Evolutionary conservation across 169 alveolate species (phyloP).

Genomic region (Babesia caballi): DNA sequence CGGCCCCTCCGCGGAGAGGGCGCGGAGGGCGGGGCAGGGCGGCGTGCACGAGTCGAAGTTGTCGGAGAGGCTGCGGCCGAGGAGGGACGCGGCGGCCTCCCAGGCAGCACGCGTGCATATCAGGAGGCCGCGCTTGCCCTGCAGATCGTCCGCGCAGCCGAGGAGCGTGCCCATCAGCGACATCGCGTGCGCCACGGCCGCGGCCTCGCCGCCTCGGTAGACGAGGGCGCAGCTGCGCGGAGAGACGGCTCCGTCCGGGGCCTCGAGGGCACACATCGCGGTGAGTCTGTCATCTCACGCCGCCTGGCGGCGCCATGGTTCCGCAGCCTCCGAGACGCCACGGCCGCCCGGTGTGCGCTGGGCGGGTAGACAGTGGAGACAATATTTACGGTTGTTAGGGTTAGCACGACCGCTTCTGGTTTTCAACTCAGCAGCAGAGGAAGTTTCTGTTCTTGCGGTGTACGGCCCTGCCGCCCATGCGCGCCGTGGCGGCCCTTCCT

Average conservation of each 20-base stretch:
- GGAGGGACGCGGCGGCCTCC: not conserved
- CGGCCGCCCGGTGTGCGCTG: too few species aligned
- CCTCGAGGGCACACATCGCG: not conserved
- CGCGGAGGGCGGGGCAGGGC: not conserved
- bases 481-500: conserved; percentile 7
- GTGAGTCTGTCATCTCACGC: too few species aligned
- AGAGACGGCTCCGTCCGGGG: not conserved
- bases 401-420: too few species aligned
- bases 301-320: too few species aligned
- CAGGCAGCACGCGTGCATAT: conserved; percentile 21
- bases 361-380: too few species aligned
- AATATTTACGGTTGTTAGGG: too few species aligned
- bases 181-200: conserved; percentile 22
- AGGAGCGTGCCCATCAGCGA: conserved; percentile 20
- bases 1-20: not conserved
- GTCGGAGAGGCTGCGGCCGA: not conserved
- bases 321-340: too few species aligned
- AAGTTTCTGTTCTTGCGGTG: conserved; percentile 58
- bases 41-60: not conserved
- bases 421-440: conserved; percentile 50
- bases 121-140: conserved; percentile 15
- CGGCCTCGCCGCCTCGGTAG: conserved; percentile 11
- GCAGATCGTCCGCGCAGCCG: conserved; percentile 11
- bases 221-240: conserved; percentile 27
- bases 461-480: conserved; percentile 29